Conservation (phyloP, 2,329 filamentous ascomycete genomes). For the Penicillium verrucosum region DNA sequence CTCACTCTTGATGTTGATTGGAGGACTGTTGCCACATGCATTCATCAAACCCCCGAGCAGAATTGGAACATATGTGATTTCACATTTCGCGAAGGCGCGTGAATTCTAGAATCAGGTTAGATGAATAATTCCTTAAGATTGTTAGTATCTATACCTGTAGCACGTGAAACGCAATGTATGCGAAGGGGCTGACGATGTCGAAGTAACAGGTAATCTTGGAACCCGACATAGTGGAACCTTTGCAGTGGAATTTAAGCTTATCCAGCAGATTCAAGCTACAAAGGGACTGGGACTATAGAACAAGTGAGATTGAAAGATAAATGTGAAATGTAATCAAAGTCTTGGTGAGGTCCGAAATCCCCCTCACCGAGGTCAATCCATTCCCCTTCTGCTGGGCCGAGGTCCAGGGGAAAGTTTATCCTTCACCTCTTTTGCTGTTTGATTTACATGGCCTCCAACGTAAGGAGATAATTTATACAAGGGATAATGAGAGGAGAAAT, state of each 20-base stretch:
- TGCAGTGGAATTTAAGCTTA: neutral
- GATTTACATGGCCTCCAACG: no score
- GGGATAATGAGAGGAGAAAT: neutral
- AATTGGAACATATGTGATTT: conserved; percentile 16
- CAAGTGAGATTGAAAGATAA: neutral
- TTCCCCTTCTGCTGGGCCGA: neutral
- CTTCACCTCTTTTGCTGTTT: no score
- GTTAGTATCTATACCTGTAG: conserved; percentile 4
- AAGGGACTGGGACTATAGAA: neutral
- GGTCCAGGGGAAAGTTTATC: neutral
- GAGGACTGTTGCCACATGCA: conserved; percentile 14
- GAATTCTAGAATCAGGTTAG: conserved; percentile 7
- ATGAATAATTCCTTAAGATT: neutral
- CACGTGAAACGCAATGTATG: conserved; percentile 14
- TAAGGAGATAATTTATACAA: neutral
- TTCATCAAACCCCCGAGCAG: conserved; percentile 14
- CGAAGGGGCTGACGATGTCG: conserved; percentile 18
- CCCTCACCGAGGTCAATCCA: no score
- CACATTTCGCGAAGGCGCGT: conserved; percentile 13
- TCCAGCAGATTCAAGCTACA: neutral
- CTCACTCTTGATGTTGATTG: conserved; percentile 15
- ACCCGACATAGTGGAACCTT: conserved; percentile 4
- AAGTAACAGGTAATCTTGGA: conserved; percentile 14
- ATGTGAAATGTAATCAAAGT: neutral
- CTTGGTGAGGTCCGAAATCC: neutral